Base-by-base conservation (phyloP, 179 eudicot species). In the Carnegiea gigantea region DNA sequence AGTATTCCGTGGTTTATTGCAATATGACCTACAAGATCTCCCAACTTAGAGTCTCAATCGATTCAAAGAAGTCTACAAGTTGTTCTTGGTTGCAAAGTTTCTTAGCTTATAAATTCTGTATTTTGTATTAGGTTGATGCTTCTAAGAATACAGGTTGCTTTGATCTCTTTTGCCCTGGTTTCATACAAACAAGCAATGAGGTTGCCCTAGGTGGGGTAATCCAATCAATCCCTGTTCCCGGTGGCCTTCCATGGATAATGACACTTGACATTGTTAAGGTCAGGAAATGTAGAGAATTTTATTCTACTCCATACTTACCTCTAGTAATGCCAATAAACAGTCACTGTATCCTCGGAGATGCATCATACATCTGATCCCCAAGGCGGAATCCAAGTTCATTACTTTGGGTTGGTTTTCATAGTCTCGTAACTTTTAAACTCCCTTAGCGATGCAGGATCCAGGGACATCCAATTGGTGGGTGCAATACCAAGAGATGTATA, bases 81-180 rank as follows among this genome's bases (percentile, higher is more conserved):
- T 48, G 15, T 48, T 48, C 53, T 48, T 48, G 12, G 53, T 48
- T 48, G 14, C 15, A 2, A 2, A 13, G 53, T 48, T 48, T 1
- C 53, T 48, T 48, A 40, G 44, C 44, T 5, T 0, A 40, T 40
- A 40, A 5, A 40, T 40, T 40, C 44, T 40, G 44, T 40, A 40
- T 40, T 40, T 40, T 40, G 44, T 40, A 7, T 5, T 74, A 84
- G 86, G 78, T 48, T 64, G 86, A 84, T 84, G 78, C 76, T 20
- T 84, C 83, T 0, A 77, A 51, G 51, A 20, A 14, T 38, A 84
- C 86, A 28, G 86, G 86, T 38, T 84, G 86, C 71, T 84, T 81
- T 65, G 86, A 84, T 73, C 84, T 84, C 28, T 30, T 43, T 24
- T 84, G 86, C 73, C 86, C 83, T 30, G 86, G 86, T 51, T 84